A percentile compares a stretch with the other conserved stretches of the same genome.
Conservation (phyloP, 805 yeast genomes). For the Metschnikowia koreensis region DNA sequence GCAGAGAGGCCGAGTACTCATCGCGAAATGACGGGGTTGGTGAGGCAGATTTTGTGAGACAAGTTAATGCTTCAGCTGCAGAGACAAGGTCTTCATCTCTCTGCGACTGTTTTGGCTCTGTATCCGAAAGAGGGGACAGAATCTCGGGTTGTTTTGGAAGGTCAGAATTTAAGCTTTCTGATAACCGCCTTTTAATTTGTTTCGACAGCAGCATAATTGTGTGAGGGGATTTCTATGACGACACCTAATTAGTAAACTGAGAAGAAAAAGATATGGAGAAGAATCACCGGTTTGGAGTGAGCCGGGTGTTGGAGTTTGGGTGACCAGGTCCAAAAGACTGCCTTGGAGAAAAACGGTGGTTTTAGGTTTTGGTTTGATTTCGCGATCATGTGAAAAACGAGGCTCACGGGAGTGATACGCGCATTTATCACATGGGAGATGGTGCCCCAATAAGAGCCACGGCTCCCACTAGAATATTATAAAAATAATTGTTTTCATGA, state of each 20-base stretch:
- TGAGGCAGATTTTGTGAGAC: conserved; percentile 27
- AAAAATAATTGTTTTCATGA: not conserved
- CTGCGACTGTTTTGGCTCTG: not conserved
- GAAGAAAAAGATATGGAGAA: too few relatives aligned
- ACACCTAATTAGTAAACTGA: not conserved
- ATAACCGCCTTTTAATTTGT: conserved; percentile 13
- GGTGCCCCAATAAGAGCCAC: too few relatives aligned
- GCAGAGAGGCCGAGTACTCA: conserved; percentile 7
- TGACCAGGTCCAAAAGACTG: not conserved
- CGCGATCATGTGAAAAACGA: conserved; percentile 10
- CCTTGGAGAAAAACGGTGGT: not conserved
- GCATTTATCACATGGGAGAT: conserved; percentile 1
- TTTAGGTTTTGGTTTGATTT: not conserved
- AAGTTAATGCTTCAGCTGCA: conserved; percentile 44
- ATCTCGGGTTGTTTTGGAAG: conserved; percentile 4
- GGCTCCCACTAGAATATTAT: too few relatives aligned
- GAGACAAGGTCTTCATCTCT: conserved; percentile 29
- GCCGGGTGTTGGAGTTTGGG: not conserved
- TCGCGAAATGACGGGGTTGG: conserved; percentile 18
- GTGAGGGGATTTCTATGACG: not conserved
- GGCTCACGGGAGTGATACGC: not conserved
- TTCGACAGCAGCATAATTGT: conserved; percentile 9
- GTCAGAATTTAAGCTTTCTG: conserved; percentile 8
- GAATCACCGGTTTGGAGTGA: not conserved
- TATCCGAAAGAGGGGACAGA: not conserved